phyloP scores from a whole-genome alignment of 78 protist species.

The Guillardia theta region DNA sequence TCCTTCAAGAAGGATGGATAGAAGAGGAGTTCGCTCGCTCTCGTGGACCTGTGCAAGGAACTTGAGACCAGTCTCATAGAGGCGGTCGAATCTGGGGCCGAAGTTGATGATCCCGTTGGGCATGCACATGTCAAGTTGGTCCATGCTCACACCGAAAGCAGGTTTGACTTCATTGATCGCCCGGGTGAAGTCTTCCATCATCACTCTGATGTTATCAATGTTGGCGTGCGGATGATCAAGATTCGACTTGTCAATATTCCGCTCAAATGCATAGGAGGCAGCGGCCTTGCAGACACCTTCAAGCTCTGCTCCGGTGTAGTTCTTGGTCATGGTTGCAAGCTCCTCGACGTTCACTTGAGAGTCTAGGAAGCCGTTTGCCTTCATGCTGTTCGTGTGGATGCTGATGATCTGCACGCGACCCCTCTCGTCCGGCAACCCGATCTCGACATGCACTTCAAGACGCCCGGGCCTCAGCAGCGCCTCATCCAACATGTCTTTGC shows the following conservation, averaged over 20 bases:
- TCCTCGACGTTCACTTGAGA: slow-evolving; percentile 77
- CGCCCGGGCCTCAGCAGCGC: slow-evolving; percentile 98
- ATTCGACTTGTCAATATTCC: background rate
- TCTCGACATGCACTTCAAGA: slow-evolving; percentile 94
- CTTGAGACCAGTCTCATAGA: slow-evolving; percentile 45
- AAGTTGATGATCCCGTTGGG: slow-evolving; percentile 77
- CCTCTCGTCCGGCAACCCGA: slow-evolving; percentile 93
- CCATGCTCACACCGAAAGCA: slow-evolving; percentile 82
- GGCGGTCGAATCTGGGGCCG: slow-evolving; percentile 24
- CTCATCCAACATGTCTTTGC: slow-evolving; percentile 95
- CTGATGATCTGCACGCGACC: slow-evolving; percentile 93
- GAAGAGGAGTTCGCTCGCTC: slow-evolving; percentile 73
- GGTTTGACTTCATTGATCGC: slow-evolving; percentile 91
- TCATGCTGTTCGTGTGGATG: slow-evolving; percentile 89
- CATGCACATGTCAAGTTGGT: background rate
- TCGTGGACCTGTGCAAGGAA: background rate
- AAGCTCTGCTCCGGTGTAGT: slow-evolving; percentile 95
- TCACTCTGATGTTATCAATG: background rate
- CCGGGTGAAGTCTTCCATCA: slow-evolving; percentile 76
- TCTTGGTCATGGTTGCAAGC: slow-evolving; percentile 88
- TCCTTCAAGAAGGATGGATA: slow-evolving; percentile 84
- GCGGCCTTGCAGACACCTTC: slow-evolving; percentile 75
- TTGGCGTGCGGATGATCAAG: background rate
- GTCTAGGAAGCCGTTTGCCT: slow-evolving; percentile 49
- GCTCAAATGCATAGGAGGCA: slow-evolving; percentile 1